phyloP scores from a whole-genome alignment of 495 filamentous ascomycete species.

The Usnea hakonensis region DNA sequence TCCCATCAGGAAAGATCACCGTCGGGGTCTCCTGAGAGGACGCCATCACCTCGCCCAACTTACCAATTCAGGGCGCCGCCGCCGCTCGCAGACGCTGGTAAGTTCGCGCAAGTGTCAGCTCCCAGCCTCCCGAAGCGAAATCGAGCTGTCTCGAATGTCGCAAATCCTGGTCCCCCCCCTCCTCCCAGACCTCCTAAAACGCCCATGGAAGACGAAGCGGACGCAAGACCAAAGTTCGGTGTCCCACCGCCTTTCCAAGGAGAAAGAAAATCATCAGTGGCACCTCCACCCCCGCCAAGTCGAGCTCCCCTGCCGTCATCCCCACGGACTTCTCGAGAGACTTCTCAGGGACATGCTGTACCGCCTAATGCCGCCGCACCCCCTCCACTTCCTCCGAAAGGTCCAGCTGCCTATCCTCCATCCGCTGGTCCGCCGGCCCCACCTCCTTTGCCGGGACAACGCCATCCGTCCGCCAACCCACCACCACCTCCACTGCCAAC shows the following conservation, averaged over 20 bases:
- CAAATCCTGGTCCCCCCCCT: constrained; percentile 66
- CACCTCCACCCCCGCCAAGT: constrained; percentile 68
- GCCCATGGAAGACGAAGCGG: constrained; percentile 58
- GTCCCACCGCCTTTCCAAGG: constrained; percentile 81
- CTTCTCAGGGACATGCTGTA: constrained; percentile 31
- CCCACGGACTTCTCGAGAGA: constrained; percentile 53
- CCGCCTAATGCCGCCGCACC: constrained; percentile 39
- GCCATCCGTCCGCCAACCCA: constrained; percentile 38
- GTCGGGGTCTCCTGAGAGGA: constrained; percentile 29
- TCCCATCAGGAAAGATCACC: constrained; percentile 51
- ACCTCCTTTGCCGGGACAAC: constrained; percentile 40
- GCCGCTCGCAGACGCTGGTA: constrained; percentile 78
- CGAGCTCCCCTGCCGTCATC: constrained; percentile 63
- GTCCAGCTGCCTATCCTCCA: constrained; percentile 37
- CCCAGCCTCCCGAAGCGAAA: constrained; percentile 47
- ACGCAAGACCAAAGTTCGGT: constrained; percentile 49
- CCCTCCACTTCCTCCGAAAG: constrained; percentile 68
- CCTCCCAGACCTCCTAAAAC: constrained; percentile 84
- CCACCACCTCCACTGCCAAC: constrained; percentile 44
- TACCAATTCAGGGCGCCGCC: constrained; percentile 70
- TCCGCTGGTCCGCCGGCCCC: constrained; percentile 51
- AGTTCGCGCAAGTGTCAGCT: constrained; percentile 53
- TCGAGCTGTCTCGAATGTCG: constrained; percentile 49
- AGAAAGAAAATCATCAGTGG: constrained; percentile 49
- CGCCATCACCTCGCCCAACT: constrained; percentile 40